phyloP scores from a whole-genome alignment of 805 yeast genomes.

The Lipomyces japonicus region DNA sequence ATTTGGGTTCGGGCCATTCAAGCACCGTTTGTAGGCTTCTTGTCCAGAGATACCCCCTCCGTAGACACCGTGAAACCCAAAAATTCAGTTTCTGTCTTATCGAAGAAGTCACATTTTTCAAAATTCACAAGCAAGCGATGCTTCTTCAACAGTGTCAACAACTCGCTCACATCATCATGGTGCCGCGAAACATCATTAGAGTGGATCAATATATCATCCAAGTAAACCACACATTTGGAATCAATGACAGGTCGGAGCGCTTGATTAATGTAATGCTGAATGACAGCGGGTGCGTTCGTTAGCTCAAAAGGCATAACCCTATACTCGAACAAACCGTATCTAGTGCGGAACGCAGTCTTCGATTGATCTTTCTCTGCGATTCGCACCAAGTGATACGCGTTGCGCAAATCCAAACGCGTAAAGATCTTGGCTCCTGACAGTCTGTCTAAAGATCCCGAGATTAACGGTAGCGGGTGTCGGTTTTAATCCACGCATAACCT shows the following conservation, averaged over 20 bases:
- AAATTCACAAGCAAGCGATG: background rate
- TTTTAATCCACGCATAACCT: background rate
- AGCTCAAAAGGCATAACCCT: conserved; percentile 7
- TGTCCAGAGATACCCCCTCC: background rate
- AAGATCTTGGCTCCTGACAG: background rate
- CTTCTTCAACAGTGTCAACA: background rate
- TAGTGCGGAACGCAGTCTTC: conserved; percentile 32
- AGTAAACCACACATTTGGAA: background rate
- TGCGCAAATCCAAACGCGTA: conserved; percentile 19
- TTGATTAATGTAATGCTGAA: conserved; percentile 2
- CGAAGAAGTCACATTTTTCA: background rate
- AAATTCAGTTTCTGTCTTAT: background rate
- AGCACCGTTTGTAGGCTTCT: background rate
- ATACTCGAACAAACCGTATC: conserved; percentile 24
- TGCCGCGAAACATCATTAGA: background rate
- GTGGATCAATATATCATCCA: conserved; percentile 7
- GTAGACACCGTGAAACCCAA: background rate
- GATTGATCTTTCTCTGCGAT: conserved; percentile 3
- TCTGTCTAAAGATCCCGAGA: background rate
- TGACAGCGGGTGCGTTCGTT: conserved; percentile 9
- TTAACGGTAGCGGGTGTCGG: background rate
- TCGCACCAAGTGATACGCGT: conserved; percentile 18
- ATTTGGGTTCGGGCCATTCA: conserved; percentile 14
- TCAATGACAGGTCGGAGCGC: background rate
- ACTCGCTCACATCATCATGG: background rate